Base-by-base conservation (phyloP, 202 grass and related monocot species). In the Saccharum hybrid region DNA sequence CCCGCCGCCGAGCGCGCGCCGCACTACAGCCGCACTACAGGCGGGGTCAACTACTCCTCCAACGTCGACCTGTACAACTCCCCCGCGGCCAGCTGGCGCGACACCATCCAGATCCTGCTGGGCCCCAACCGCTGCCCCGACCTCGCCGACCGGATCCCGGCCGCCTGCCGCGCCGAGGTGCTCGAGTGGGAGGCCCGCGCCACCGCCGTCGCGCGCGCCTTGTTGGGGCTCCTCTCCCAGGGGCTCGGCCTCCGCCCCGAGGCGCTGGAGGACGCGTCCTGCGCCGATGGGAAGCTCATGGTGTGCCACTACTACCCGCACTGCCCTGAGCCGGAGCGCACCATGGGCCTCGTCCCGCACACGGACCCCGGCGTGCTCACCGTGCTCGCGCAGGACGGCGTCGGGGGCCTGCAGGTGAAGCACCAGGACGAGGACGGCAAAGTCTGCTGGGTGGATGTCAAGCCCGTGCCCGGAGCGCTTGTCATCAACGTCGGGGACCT, bases 251-350 rank as follows among this genome's bases (percentile, higher is more conserved):
- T 73, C 45, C 26, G 71, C 0, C 0, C 43, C 26, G 1, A 4
- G 23, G 71, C 71, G 26, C 45, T 52, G 45, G 71, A 52, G 45
- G 71, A 73, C 43, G 45, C 26, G 45, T 73, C 71, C 45, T 73
- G 71, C 42, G 13, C 18, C 15, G 71, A 73, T 0, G 71, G 71
- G 8, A 73, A 34, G 28, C 43, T 51, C 71, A 73, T 73, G 71
- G 71, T 46, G 43, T 73, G 71, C 71, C 71, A 73, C 45, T 73
- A 73, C 45, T 73, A 73, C 71, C 71, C 71, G 71, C 71, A 73
- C 1, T 73, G 71, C 45, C 71, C 71, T 1, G 71, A 73, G 45
- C 71, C 71, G 1, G 45, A 73, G 15, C 23, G 71, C 45, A 52
- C 71, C 71, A 51, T 73, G 71, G 71, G 71, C 26, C 18, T 73